phyloP scores from a whole-genome alignment of 2,329 filamentous ascomycete genomes.

The Plectosphaerella cucumerina region DNA sequence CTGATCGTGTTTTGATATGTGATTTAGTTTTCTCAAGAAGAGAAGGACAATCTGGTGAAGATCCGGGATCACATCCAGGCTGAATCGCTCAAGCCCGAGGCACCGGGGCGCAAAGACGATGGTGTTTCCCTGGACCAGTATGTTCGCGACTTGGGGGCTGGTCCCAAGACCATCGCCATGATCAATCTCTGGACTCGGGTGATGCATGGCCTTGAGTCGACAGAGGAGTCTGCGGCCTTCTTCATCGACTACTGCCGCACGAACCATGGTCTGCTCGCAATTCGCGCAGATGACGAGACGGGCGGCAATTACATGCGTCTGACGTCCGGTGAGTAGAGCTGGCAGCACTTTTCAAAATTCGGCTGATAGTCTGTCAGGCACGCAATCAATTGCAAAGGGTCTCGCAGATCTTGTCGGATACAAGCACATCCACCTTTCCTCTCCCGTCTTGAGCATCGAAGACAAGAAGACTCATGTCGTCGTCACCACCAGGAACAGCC shows the following conservation, averaged over 20 bases:
- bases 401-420: constrained; percentile 20
- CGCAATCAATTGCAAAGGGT: constrained; percentile 18
- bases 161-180: constrained; percentile 24
- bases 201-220: constrained; percentile 32
- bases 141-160: constrained; percentile 24
- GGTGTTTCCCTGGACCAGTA: constrained; percentile 27
- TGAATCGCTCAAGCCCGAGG: constrained; percentile 18
- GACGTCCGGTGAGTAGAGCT: neutral
- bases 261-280: constrained; percentile 26
- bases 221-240: constrained; percentile 27
- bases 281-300: constrained; percentile 27
- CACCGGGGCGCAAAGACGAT: constrained; percentile 22
- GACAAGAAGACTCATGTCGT: constrained; percentile 14
- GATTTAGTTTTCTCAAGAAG: constrained; percentile 21
- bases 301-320: constrained; percentile 25
- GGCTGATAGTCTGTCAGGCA: constrained; percentile 8
- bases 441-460: constrained; percentile 18
- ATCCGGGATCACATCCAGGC: constrained; percentile 30
- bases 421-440: constrained; percentile 12
- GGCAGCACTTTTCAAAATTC: neutral
- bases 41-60: constrained; percentile 26
- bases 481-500: constrained; percentile 16
- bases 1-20: neutral
- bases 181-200: constrained; percentile 30
- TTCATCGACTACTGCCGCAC: constrained; percentile 33